These are phyloP conservation scores for Linanthus parryae DNA, from an alignment of 148 eudicot genomes.

Conservation along the genomic window DNA sequence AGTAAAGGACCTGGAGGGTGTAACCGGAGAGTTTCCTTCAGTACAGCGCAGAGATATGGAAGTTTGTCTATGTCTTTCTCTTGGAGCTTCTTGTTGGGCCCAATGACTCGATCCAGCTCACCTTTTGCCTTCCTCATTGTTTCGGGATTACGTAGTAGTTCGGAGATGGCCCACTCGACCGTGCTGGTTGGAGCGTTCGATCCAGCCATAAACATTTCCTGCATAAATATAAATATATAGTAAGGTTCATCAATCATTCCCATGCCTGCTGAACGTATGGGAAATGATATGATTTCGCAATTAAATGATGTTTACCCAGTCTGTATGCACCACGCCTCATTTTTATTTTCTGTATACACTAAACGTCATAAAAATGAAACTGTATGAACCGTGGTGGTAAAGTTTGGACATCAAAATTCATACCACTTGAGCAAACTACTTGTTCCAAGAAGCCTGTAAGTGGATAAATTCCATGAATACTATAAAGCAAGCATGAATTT, in stretches of 20 bases:
- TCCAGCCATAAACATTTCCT: slow-evolving; percentile 32
- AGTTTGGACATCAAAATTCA: neutral
- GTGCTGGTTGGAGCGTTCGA: slow-evolving; percentile 26
- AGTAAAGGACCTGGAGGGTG: too few species aligned
- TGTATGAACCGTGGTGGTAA: neutral
- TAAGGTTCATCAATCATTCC: neutral
- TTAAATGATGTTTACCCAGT: neutral
- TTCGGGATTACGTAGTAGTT: slow-evolving; percentile 19
- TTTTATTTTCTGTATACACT: neutral
- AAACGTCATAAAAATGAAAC: neutral
- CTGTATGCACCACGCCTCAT: neutral
- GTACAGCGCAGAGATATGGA: slow-evolving; percentile 23
- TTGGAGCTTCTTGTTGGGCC: slow-evolving; percentile 6
- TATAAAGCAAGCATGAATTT: too few species aligned
- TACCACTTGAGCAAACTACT: too few species aligned
- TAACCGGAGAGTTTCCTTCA: slow-evolving; percentile 24
- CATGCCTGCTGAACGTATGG: neutral
- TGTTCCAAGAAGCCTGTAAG: too few species aligned
- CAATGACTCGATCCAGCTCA: slow-evolving; percentile 17
- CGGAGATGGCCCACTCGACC: slow-evolving; percentile 23
- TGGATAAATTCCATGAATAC: too few species aligned
- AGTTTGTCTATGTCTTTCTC: slow-evolving; percentile 20
- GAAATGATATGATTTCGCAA: neutral
- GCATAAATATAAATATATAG: neutral
- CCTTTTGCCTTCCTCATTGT: slow-evolving; percentile 15